phyloP scores from a whole-genome alignment of 805 yeast species.

The Sugiyamaella valdiviana region DNA sequence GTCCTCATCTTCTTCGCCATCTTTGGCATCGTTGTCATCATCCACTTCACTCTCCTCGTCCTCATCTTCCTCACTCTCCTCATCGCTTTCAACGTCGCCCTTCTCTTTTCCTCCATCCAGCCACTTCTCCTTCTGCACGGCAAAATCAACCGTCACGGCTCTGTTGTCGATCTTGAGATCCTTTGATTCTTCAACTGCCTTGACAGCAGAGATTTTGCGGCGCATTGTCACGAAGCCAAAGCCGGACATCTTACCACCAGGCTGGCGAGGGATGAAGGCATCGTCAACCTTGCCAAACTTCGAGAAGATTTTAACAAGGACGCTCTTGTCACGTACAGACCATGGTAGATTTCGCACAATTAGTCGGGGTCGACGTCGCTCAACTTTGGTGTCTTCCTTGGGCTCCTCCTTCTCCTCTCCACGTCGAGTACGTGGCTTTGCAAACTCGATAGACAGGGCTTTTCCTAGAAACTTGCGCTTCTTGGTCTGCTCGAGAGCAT shows the following conservation, averaged over 20 bases:
- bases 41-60: slow-evolving; percentile 36
- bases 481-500: slow-evolving; percentile 65
- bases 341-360: slow-evolving; percentile 93
- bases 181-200: slow-evolving; percentile 67
- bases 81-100: slow-evolving; percentile 35
- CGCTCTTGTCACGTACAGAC: slow-evolving; percentile 78
- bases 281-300: slow-evolving; percentile 83
- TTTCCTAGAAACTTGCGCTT: slow-evolving; percentile 60
- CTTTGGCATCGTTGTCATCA: slow-evolving; percentile 35
- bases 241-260: slow-evolving; percentile 86
- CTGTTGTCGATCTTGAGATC: slow-evolving; percentile 83
- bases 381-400: slow-evolving; percentile 33
- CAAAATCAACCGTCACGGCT: slow-evolving; percentile 89
- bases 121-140: slow-evolving; percentile 86
- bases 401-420: slow-evolving; percentile 17
- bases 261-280: slow-evolving; percentile 81
- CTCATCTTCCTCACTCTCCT: slow-evolving; percentile 36
- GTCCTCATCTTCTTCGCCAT: slow-evolving; percentile 37
- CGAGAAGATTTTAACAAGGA: slow-evolving; percentile 60
- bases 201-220: slow-evolving; percentile 66
- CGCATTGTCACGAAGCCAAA: slow-evolving; percentile 93
- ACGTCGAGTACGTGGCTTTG: slow-evolving; percentile 83
- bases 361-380: slow-evolving; percentile 77
- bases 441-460: slow-evolving; percentile 71
- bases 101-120: slow-evolving; percentile 43